phyloP scores from a whole-genome alignment of 176 grass and related monocot species.

The Sorghum bicolor region Sorghum_bicolor_NCBIv3 NC_012870.2:19468001-19468500 shows the following conservation, averaged over 20 bases:
- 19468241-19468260: too few species aligned
- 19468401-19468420: constrained; percentile 40
- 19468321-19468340: too few species aligned
- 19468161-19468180: constrained; percentile 62
- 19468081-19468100: constrained; percentile 34
- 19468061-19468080: not conserved
- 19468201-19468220: not conserved
- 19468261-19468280: too few species aligned
- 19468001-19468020: constrained; percentile 28
- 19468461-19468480: constrained; percentile 70
- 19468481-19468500: constrained; percentile 73
- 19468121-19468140: constrained; percentile 21
- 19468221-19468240: constrained; percentile 39
- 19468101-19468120: not conserved
- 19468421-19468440: constrained; percentile 66
- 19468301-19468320: too few species aligned
- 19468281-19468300: too few species aligned
- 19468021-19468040: constrained; percentile 40
- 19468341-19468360: too few species aligned
- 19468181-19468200: constrained; percentile 21
- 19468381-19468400: constrained; percentile 20
- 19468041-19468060: constrained; percentile 34
- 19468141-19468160: constrained; percentile 46
- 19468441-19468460: constrained; percentile 69
- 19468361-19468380: constrained; percentile 20